Conservation (phyloP, 805 yeast genomes). For the Candida germanica region DNA sequence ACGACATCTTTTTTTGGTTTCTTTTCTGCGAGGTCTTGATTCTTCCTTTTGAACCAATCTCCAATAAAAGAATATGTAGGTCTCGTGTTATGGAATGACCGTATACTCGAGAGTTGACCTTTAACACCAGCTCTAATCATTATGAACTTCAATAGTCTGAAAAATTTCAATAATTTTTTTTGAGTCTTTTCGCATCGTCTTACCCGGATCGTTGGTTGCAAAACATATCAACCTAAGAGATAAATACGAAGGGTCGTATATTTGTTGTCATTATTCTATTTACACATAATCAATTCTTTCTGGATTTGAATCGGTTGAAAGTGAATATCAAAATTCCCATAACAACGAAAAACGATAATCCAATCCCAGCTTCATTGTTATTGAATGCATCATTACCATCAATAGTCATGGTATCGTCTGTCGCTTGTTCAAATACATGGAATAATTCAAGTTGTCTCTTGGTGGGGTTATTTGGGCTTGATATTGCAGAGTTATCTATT, state of each 20-base stretch:
- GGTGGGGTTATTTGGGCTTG: conserved; percentile 3
- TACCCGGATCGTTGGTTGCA: conserved; percentile 11
- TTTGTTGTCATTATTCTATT: too few species aligned
- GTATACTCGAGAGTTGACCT: conserved; percentile 1
- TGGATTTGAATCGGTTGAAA: too few species aligned
- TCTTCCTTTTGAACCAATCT: conserved; percentile 32
- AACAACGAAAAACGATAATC: conserved; percentile 2
- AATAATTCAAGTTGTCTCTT: background rate
- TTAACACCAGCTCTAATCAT: conserved; percentile 7
- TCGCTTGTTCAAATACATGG: background rate
- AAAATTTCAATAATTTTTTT: conserved; percentile 3
- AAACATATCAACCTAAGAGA: too few species aligned
- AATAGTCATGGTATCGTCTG: too few species aligned
- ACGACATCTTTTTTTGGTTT: conserved; percentile 32
- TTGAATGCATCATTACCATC: too few species aligned
- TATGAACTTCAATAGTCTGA: background rate
- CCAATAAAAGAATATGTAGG: conserved; percentile 23
- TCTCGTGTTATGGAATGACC: conserved; percentile 11
- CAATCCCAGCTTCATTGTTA: too few species aligned
- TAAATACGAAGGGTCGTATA: too few species aligned
- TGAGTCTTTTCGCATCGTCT: conserved; percentile 2
- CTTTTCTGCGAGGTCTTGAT: conserved; percentile 21
- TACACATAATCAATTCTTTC: too few species aligned
- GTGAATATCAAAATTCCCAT: conserved; percentile 5
- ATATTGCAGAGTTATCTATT: conserved; percentile 4